Evolutionary conservation across 176 grass and related monocot genomes (phyloP).

Genomic region (Oryza longistaminata): DNA sequence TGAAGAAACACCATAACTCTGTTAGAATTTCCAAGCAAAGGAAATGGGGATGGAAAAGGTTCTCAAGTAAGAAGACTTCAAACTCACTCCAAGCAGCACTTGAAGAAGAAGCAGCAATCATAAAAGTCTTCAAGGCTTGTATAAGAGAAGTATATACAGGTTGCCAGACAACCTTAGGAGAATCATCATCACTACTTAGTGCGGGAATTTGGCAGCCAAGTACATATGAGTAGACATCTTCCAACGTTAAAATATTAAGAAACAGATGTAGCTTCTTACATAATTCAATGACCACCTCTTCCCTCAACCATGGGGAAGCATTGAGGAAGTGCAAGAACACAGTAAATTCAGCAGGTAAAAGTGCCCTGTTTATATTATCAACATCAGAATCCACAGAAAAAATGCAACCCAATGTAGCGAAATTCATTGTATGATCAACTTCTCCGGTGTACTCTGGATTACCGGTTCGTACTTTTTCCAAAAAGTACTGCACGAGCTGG

Average conservation of each 20-base stretch:
- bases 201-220: slow-evolving; percentile 78
- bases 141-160: slow-evolving; percentile 65
- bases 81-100: slow-evolving; percentile 64
- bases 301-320: slow-evolving; percentile 56
- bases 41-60: slow-evolving; percentile 80
- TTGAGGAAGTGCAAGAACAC: slow-evolving; percentile 79
- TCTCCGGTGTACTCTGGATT: slow-evolving; percentile 30
- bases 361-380: slow-evolving; percentile 44
- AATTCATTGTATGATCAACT: slow-evolving; percentile 36
- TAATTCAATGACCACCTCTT: slow-evolving; percentile 65
- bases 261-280: slow-evolving; percentile 66
- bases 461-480: slow-evolving; percentile 49
- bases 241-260: slow-evolving; percentile 52
- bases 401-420: slow-evolving; percentile 46
- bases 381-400: slow-evolving; percentile 56
- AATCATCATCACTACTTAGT: slow-evolving; percentile 40
- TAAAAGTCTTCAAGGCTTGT: slow-evolving; percentile 77
- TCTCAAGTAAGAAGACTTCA: slow-evolving; percentile 72
- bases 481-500: slow-evolving; percentile 62
- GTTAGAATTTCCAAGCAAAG: slow-evolving; percentile 77
- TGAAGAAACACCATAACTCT: slow-evolving; percentile 82
- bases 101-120: slow-evolving; percentile 67
- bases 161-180: slow-evolving; percentile 65
- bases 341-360: slow-evolving; percentile 63
- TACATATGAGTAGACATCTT: slow-evolving; percentile 70